These are phyloP conservation scores for Lolium perenne DNA, from an alignment of 176 grass and related monocot species.

Conservation along the genomic window DNA sequence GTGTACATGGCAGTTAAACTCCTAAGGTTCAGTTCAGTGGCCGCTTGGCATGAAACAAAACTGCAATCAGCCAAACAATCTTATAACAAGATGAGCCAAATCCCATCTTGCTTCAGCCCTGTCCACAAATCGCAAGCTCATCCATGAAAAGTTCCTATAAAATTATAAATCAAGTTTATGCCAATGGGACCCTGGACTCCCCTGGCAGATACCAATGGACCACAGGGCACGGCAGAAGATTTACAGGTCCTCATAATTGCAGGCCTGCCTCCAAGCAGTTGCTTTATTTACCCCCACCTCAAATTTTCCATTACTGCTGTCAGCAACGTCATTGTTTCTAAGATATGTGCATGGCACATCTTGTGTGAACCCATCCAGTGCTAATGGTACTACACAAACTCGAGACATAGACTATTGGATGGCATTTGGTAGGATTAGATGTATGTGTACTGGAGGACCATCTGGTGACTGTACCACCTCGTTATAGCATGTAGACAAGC, in stretches of 20 bases:
- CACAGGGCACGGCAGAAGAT: neutral
- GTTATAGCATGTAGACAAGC: neutral
- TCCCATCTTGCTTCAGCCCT: neutral
- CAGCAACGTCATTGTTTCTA: neutral
- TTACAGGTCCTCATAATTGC: neutral
- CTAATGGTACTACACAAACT: neutral
- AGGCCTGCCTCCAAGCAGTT: neutral
- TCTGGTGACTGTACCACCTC: neutral
- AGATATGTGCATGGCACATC: neutral
- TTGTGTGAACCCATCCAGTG: conserved; percentile 2
- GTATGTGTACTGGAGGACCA: conserved; percentile 11
- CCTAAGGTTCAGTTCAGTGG: neutral
- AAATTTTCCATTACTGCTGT: neutral
- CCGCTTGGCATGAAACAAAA: conserved; percentile 16
- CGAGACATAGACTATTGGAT: neutral
- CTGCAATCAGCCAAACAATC: neutral
- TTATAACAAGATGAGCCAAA: conserved; percentile 9
- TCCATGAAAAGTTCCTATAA: neutral
- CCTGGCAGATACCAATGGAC: conserved; percentile 4
- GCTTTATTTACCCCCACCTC: neutral
- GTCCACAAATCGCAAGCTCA: neutral
- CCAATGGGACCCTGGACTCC: neutral
- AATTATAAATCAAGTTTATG: conserved; percentile 19
- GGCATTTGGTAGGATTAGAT: conserved; percentile 28
- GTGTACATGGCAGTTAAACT: neutral